Evolutionary conservation across 768 basidiomycete species (phyloP).

Genomic region (Russula dissimulans): DNA sequence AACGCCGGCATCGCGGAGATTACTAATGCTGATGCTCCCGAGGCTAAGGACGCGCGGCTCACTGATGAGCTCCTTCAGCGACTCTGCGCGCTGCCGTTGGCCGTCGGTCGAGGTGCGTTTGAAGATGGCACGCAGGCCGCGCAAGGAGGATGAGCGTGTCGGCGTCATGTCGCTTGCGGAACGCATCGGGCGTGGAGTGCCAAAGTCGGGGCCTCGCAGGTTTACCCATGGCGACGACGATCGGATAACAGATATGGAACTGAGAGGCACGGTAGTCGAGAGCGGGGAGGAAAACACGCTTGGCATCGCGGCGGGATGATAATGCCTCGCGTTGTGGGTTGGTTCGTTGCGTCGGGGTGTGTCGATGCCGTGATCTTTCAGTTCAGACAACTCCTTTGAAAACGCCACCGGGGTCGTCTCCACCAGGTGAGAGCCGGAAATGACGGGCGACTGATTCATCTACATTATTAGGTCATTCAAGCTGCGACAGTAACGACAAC

Average conservation of each 20-base stretch:
- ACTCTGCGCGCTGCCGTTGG: conserved; percentile 8
- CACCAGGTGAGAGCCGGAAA: neutral
- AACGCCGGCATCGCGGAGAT: conserved; percentile 1
- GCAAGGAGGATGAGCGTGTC: conserved; percentile 2
- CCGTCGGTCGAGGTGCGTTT: conserved; percentile 7
- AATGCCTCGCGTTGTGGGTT: neutral
- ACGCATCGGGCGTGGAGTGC: neutral
- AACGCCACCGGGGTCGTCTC: neutral
- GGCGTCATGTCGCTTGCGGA: neutral
- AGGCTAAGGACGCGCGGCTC: conserved; percentile 11
- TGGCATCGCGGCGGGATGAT: neutral
- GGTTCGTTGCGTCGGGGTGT: neutral
- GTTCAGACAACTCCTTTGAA: neutral
- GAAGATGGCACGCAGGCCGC: conserved; percentile 10
- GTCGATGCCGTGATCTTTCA: neutral
- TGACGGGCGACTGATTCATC: conserved; percentile 7
- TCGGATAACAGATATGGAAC: neutral
- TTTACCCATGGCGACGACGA: neutral
- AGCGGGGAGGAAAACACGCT: neutral
- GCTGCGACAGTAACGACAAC: neutral
- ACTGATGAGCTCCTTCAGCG: conserved; percentile 8
- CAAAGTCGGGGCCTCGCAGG: neutral
- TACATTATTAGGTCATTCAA: neutral
- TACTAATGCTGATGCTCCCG: conserved; percentile 6
- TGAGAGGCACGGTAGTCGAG: neutral